Evolutionary conservation across 805 yeast species (phyloP), one percentile per base, ranked within the genome.

Genomic region (Hanseniaspora thailandica): DNA sequence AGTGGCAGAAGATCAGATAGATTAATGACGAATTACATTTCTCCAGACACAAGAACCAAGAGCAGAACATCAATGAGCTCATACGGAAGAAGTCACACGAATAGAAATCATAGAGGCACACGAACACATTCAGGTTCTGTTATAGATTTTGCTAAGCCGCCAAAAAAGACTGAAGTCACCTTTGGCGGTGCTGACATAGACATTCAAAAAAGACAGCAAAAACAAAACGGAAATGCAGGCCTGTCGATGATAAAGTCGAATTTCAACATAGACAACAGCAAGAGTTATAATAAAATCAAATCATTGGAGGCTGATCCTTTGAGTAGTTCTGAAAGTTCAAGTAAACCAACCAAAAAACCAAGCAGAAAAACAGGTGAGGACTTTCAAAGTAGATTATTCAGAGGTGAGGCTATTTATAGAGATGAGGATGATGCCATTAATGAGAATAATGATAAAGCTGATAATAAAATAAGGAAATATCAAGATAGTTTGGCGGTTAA

Each of bases 371-470:
- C 31, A 23, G 45, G 44, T 15, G 58, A 55, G 10, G 64, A 65
- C 52, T 65, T 66, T 52, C 69, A 67, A 56, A 66, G 62, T 25
- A 63, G 65, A 50, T 48, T 67, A 15, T 67, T 67, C 51, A 66
- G 69, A 55, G 70, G 70, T 34, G 59, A 66, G 53, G 56, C 64
- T 60, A 57, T 64, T 17, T 60, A 62, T 55, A 62, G 68, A 55
- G 68, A 66, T 45, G 68, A 64, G 54, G 60, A 55, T 17, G 59
- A 58, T 17, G 54, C 53, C 33, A 48, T 54, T 13, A 55, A 55
- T 12, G 55, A 38, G 13, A n/a, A 45, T 5, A 39, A 38, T 19
- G 60, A 55, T 15, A 56, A 47, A 33, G 43, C 47, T 19, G 55
- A 38, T 20, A 25, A 12, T 33, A 35, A 33, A n/a, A 26, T 36